Percentiles rank a stretch among this genome's conserved stretches.
phyloP scores from a whole-genome alignment of 75 land plant species.

The Pinus albicaulis region DNA sequence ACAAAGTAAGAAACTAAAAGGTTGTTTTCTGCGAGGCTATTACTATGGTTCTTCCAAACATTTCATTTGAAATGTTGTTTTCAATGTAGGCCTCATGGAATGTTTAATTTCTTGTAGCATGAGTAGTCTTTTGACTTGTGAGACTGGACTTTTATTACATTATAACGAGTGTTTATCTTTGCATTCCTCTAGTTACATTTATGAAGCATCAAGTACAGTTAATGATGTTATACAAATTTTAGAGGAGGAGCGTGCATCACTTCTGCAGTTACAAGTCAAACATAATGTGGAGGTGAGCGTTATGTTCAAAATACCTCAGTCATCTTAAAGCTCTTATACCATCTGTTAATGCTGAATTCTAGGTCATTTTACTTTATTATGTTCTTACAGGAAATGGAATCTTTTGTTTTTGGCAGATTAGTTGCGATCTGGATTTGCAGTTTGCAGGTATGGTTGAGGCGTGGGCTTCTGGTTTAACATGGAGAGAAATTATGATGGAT shows the following conservation, averaged over 20 bases:
- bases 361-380: not conserved
- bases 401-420: constrained; percentile 39
- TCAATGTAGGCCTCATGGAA: not conserved
- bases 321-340: not conserved
- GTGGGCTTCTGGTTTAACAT: constrained; percentile 94
- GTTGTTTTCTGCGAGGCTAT: not conserved
- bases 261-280: constrained; percentile 65
- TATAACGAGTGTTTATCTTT: constrained; percentile 1
- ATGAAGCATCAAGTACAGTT: constrained; percentile 71
- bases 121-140: not conserved
- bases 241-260: constrained; percentile 55
- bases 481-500: constrained; percentile 91
- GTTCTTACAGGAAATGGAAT: not conserved
- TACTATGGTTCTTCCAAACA: not conserved
- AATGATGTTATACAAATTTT: constrained; percentile 43
- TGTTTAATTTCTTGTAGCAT: not conserved
- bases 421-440: constrained; percentile 80
- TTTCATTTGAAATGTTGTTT: not conserved
- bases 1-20: too few species aligned
- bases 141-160: not conserved
- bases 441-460: constrained; percentile 96
- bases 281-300: constrained; percentile 61
- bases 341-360: constrained; percentile 7
- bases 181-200: constrained; percentile 52
- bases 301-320: not conserved